These are phyloP conservation scores for Rhodomyrtus tomentosa DNA, from an alignment of 345 rosid genomes.

Conservation along the genomic window DNA sequence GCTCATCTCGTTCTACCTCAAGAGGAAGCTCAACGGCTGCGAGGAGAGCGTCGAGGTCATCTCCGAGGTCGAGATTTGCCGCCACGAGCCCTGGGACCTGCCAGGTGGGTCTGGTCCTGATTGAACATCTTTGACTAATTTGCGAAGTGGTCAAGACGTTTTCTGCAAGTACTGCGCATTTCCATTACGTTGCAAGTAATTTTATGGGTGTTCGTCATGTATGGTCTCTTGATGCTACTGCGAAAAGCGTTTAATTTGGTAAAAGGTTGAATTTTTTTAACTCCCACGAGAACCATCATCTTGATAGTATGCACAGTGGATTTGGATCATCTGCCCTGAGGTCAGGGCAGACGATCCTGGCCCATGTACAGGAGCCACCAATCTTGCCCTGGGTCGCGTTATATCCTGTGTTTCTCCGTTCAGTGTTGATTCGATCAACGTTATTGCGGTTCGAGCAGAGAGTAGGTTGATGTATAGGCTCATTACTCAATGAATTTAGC, in stretches of 20 bases:
- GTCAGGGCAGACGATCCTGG: too few relatives aligned
- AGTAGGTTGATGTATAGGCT: not conserved
- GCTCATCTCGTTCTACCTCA: slow-evolving; percentile 63
- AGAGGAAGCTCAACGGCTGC: slow-evolving; percentile 63
- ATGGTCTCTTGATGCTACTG: not conserved
- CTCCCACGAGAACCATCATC: not conserved
- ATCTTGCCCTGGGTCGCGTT: not conserved
- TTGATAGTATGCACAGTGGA: not conserved
- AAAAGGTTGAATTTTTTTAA: not conserved
- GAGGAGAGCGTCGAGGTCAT: slow-evolving; percentile 64
- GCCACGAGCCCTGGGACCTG: slow-evolving; percentile 82
- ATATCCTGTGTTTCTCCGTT: not conserved
- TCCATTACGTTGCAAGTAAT: not conserved
- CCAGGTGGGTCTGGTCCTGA: slow-evolving; percentile 33
- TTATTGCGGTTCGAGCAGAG: not conserved
- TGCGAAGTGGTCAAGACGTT: not conserved
- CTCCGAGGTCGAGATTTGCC: slow-evolving; percentile 62
- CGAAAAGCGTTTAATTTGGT: too few relatives aligned
- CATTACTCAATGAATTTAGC: not conserved
- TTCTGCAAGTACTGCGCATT: not conserved
- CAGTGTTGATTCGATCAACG: not conserved
- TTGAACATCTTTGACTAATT: not conserved
- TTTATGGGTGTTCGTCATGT: not conserved
- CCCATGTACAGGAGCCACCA: not conserved
- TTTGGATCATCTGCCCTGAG: too few relatives aligned